phyloP scores from a whole-genome alignment of 768 basidiomycete species.

The Xerocomus brunneocitrinus region DNA sequence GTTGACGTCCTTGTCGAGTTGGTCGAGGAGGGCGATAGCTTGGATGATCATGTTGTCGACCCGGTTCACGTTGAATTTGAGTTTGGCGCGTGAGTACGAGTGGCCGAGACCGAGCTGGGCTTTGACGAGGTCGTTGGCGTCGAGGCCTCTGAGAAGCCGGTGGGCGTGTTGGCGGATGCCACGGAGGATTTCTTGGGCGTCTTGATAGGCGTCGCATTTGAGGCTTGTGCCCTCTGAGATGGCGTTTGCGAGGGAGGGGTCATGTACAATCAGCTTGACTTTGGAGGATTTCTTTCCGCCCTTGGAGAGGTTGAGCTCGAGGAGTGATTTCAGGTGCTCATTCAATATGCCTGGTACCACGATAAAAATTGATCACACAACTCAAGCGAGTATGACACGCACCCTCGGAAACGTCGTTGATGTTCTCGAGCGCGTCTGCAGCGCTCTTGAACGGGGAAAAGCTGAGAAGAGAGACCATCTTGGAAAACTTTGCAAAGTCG shows the following conservation, averaged over 20 bases:
- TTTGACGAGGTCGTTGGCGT: constrained; percentile 81
- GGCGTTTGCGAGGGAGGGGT: constrained; percentile 65
- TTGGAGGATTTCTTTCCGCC: constrained; percentile 57
- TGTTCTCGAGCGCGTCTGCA: constrained; percentile 90
- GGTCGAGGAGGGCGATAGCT: constrained; percentile 96
- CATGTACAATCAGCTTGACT: constrained; percentile 76
- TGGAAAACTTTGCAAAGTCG: constrained; percentile 83
- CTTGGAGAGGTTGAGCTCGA: constrained; percentile 85
- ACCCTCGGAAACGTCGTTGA: constrained; percentile 97
- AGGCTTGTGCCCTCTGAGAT: constrained; percentile 73
- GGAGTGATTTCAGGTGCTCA: constrained; percentile 74
- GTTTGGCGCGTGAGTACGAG: constrained; percentile 94
- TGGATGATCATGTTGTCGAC: constrained; percentile 99
- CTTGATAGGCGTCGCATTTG: constrained; percentile 76
- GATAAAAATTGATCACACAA: not conserved
- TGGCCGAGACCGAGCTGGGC: constrained; percentile 97
- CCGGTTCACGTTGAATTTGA: constrained; percentile 96
- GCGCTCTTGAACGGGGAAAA: constrained; percentile 94
- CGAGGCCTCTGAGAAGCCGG: constrained; percentile 85
- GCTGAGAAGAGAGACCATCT: constrained; percentile 87
- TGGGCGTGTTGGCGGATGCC: constrained; percentile 89
- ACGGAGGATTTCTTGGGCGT: constrained; percentile 80
- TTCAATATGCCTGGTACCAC: constrained; percentile 66
- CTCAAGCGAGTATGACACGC: constrained; percentile 16
- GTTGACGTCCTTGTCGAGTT: constrained; percentile 99